Evolutionary conservation across 352 stramenopile species (phyloP).

Genomic region (Phytophthora idaei): DNA sequence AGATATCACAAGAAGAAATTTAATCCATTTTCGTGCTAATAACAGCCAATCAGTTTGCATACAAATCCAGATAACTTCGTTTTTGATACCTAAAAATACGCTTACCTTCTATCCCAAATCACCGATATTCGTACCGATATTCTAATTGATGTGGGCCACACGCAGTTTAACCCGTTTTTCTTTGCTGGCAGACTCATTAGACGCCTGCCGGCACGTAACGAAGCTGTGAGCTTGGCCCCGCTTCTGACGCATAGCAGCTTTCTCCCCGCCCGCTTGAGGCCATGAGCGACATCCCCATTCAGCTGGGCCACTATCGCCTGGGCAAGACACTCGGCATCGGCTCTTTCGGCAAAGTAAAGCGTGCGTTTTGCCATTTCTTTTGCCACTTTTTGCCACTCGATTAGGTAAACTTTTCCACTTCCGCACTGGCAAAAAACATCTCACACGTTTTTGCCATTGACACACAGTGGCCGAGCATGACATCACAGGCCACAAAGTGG

Average conservation of each 20-base stretch:
- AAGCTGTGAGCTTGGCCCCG: slow-evolving; percentile 3
- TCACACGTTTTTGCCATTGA: neutral
- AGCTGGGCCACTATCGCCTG: slow-evolving; percentile 98
- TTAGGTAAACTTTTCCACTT: slow-evolving; percentile 16
- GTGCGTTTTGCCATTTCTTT: slow-evolving; percentile 52
- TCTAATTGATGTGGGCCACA: neutral
- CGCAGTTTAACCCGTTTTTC: neutral
- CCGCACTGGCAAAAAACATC: slow-evolving; percentile 1
- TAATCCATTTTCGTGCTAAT: no score
- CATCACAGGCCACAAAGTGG: slow-evolving; percentile 98
- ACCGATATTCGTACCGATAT: no score
- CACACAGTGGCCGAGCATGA: slow-evolving; percentile 95
- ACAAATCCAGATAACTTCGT: no score
- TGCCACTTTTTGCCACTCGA: neutral
- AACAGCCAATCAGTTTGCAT: no score
- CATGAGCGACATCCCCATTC: slow-evolving; percentile 91
- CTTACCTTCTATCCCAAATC: neutral
- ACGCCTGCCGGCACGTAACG: slow-evolving; percentile 1
- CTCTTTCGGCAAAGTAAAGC: slow-evolving; percentile 99
- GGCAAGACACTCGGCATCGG: slow-evolving; percentile 99
- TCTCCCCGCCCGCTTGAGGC: neutral
- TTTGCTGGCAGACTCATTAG: neutral
- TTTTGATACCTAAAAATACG: neutral
- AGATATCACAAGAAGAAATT: no score
- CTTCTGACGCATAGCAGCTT: slow-evolving; percentile 1